These are phyloP conservation scores for Helianthus tuberosus DNA, from an alignment of 129 eudicot species.

Conservation along the genomic window DNA sequence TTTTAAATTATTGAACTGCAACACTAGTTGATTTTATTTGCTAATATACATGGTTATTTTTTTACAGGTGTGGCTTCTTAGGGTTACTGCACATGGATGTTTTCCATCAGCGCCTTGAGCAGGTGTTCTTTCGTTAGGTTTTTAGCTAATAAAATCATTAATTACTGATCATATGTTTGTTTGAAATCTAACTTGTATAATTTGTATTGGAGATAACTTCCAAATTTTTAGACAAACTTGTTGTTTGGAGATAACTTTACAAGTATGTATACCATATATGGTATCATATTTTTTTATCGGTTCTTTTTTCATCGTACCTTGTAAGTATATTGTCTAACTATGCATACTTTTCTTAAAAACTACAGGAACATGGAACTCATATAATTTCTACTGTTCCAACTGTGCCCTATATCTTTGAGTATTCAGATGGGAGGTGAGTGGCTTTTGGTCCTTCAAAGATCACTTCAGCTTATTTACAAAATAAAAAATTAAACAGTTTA, in stretches of 20 bases:
- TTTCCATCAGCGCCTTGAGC: conserved; percentile 98
- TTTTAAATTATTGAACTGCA: conserved; percentile 2
- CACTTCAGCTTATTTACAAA: conserved; percentile 9
- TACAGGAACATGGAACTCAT: conserved; percentile 89
- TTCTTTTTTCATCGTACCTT: background rate
- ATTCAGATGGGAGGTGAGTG: conserved; percentile 91
- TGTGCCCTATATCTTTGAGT: conserved; percentile 95
- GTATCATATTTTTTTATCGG: background rate
- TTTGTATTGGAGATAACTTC: conserved; percentile 1
- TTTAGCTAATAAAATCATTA: background rate
- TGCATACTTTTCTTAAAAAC: conserved; percentile 28
- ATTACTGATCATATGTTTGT: background rate
- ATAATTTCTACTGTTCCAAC: conserved; percentile 98
- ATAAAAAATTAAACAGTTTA: background rate
- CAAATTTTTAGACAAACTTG: background rate
- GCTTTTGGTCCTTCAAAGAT: conserved; percentile 5
- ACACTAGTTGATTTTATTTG: conserved; percentile 6
- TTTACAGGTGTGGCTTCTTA: conserved; percentile 85
- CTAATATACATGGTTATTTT: conserved; percentile 1
- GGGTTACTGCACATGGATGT: conserved; percentile 99
- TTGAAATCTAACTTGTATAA: conserved; percentile 13
- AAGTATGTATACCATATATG: background rate
- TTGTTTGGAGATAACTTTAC: background rate
- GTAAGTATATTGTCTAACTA: conserved; percentile 20
- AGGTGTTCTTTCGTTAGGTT: conserved; percentile 47